Percentiles rank a stretch among this genome's conserved stretches.
Evolutionary conservation across 768 basidiomycete genomes (phyloP).

Genomic region (Naganishia antarctica): DNA sequence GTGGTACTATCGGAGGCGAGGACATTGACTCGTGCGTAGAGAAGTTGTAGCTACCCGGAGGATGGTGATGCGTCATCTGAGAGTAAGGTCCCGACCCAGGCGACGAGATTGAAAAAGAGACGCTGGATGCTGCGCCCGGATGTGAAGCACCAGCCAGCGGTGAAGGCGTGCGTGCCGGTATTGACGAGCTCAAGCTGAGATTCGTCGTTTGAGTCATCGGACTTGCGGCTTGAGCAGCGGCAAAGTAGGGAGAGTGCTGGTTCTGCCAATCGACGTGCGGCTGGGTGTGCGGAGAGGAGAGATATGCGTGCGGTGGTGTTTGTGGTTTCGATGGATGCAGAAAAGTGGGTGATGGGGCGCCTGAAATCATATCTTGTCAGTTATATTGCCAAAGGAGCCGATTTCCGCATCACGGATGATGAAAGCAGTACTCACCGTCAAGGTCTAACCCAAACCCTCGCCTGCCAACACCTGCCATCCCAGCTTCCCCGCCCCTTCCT

Average conservation of each 20-base stretch:
- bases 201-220: not conserved
- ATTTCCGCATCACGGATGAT: no score
- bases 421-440: slow-evolving; percentile 49
- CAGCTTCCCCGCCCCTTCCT: slow-evolving; percentile 43
- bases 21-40: not conserved
- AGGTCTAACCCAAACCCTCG: slow-evolving; percentile 74
- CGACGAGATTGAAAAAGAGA: slow-evolving; percentile 9
- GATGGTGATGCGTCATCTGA: not conserved
- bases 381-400: no score
- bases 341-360: slow-evolving; percentile 16
- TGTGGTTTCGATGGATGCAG: slow-evolving; percentile 1
- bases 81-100: slow-evolving; percentile 1
- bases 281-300: slow-evolving; percentile 1
- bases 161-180: not conserved
- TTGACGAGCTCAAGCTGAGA: no score
- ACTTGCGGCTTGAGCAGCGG: slow-evolving; percentile 16
- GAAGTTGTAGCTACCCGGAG: not conserved
- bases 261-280: not conserved
- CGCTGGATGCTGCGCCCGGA: not conserved
- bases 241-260: slow-evolving; percentile 23
- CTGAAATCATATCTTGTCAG: slow-evolving; percentile 3
- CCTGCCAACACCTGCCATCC: slow-evolving; percentile 84
- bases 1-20: slow-evolving; percentile 18
- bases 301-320: slow-evolving; percentile 15
- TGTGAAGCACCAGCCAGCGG: not conserved